phyloP scores from a whole-genome alignment of 129 eudicot species.

The Rutidosis leptorrhynchoides region DNA sequence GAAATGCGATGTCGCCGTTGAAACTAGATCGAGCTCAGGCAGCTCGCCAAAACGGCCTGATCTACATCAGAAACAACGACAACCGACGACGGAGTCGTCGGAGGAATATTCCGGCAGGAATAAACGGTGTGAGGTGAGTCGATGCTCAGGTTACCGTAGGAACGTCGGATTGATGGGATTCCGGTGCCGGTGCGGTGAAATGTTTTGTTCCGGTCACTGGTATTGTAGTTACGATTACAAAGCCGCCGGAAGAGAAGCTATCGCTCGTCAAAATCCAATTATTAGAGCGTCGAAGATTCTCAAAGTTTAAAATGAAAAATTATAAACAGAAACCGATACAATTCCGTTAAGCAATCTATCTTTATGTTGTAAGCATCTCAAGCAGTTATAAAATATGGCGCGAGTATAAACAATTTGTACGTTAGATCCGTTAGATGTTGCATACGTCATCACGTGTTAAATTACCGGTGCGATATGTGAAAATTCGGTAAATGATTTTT shows the following conservation, averaged over 20 bases:
- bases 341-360: conserved; percentile 23
- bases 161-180: conserved; percentile 79
- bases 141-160: conserved; percentile 77
- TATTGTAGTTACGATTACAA: conserved; percentile 83
- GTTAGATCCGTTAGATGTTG: conserved; percentile 27
- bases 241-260: conserved; percentile 81
- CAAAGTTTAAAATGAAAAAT: conserved; percentile 42
- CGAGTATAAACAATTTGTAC: conserved; percentile 16
- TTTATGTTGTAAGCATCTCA: conserved; percentile 20
- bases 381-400: conserved; percentile 27
- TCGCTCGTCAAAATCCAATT: conserved; percentile 79
- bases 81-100: conserved; percentile 1
- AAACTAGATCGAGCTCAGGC: conserved; percentile 35
- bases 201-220: conserved; percentile 80
- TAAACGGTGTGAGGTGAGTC: conserved; percentile 47
- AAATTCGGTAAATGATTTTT: conserved; percentile 35
- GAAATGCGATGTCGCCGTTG: conserved; percentile 27
- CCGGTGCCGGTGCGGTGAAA: conserved; percentile 75
- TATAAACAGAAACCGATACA: neutral
- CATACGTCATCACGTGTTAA: conserved; percentile 28
- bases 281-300: conserved; percentile 76
- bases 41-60: conserved; percentile 31
- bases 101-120: conserved; percentile 7
- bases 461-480: conserved; percentile 35
- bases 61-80: conserved; percentile 16